phyloP scores from a whole-genome alignment of 202 grass and related monocot genomes.

The Panicum virgatum region DNA sequence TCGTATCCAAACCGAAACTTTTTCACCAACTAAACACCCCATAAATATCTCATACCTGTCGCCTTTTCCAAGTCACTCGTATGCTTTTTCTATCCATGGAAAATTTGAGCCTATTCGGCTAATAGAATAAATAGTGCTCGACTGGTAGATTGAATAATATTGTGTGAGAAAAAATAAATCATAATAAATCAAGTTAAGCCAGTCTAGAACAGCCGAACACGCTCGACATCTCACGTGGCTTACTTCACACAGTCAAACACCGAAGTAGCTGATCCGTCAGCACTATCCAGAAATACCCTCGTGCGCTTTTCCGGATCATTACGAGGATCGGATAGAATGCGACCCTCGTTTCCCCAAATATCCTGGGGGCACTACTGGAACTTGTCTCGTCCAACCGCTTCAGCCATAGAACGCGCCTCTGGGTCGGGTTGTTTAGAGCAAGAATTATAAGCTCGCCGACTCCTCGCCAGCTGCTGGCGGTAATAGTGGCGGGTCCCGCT shows the following conservation, averaged over 20 bases:
- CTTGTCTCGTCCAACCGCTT: neutral
- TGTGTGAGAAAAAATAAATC: no score
- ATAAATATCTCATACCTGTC: neutral
- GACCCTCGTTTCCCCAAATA: neutral
- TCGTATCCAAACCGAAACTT: no score
- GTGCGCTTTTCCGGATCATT: neutral
- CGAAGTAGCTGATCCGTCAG: neutral
- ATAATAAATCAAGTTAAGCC: no score
- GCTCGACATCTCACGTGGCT: neutral
- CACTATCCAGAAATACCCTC: neutral
- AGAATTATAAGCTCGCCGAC: no score
- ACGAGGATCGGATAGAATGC: neutral
- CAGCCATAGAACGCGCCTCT: slow-evolving; percentile 17
- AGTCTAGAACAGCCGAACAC: no score
- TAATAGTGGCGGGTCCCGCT: no score
- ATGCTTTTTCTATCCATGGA: slow-evolving; percentile 3
- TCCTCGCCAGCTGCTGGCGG: no score
- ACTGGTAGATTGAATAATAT: no score
- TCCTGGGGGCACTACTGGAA: slow-evolving; percentile 10
- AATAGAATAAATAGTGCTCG: no score
- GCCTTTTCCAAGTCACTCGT: neutral
- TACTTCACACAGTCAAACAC: slow-evolving; percentile 10
- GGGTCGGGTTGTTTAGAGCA: no score
- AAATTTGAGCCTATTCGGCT: no score
- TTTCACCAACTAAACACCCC: neutral